phyloP scores from a whole-genome alignment of 2,329 filamentous ascomycete species.

The Colletotrichum zoysiae region DNA sequence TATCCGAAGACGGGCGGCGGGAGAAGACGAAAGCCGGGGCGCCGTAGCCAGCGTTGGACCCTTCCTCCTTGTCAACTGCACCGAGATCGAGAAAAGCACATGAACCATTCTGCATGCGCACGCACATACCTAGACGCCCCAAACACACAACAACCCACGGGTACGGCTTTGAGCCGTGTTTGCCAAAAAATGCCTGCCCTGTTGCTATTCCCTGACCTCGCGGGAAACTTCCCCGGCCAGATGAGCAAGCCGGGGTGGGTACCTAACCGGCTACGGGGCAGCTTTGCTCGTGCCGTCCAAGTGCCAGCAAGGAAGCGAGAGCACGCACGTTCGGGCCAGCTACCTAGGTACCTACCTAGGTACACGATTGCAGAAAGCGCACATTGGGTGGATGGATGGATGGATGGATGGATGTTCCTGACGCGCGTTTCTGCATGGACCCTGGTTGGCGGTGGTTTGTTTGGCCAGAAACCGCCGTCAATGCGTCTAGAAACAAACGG shows the following conservation, averaged over 20 bases:
- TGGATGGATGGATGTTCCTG: conserved; percentile 18
- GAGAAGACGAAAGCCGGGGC: conserved; percentile 1
- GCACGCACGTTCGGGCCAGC: no score
- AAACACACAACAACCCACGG: conserved; percentile 8
- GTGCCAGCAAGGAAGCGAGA: no score
- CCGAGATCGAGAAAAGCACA: background rate
- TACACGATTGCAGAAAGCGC: background rate
- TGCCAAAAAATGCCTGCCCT: background rate
- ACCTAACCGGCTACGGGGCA: conserved; percentile 10
- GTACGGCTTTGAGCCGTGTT: background rate
- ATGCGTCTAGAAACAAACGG: conserved; percentile 32
- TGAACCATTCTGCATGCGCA: background rate
- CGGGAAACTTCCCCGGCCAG: conserved; percentile 24
- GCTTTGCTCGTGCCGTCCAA: no score
- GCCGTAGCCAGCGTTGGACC: conserved; percentile 31
- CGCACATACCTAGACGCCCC: background rate
- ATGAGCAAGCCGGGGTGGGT: conserved; percentile 14
- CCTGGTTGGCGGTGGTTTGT: conserved; percentile 17
- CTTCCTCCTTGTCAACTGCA: background rate
- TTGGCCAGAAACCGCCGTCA: conserved; percentile 25
- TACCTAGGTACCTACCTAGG: no score
- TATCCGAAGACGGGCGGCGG: background rate
- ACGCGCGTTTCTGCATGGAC: conserved; percentile 37
- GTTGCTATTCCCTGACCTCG: background rate
- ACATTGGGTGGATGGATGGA: conserved; percentile 18